Percentiles rank a stretch among this genome's conserved stretches.
phyloP scores from a whole-genome alignment of 2,329 filamentous ascomycete species.

The Ophioceras dolichostomum region DNA sequence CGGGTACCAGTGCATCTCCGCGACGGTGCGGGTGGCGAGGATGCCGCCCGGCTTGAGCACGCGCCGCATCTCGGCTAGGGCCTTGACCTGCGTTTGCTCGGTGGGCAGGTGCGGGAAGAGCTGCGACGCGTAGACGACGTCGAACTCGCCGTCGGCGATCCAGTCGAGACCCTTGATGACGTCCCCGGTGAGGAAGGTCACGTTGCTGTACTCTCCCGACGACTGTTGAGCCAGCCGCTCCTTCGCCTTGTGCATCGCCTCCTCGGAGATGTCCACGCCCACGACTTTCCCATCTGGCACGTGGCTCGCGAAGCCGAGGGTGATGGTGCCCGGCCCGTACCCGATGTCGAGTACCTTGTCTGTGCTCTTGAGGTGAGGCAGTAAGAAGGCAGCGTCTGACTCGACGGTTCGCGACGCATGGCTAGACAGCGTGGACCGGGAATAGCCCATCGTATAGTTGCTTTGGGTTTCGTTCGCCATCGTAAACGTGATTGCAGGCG shows the following conservation, averaged over 20 bases:
- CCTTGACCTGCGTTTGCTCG: constrained; percentile 13
- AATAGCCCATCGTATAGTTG: constrained; percentile 26
- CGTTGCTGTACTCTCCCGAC: constrained; percentile 8
- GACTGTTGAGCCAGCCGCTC: constrained; percentile 7
- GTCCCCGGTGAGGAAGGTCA: constrained; percentile 20
- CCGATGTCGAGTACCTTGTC: constrained; percentile 32
- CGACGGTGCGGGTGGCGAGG: constrained; percentile 19
- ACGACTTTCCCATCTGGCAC: constrained; percentile 23
- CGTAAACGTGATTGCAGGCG: too few relatives aligned
- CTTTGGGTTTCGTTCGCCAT: too few relatives aligned
- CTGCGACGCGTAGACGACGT: constrained; percentile 30
- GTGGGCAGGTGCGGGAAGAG: constrained; percentile 26
- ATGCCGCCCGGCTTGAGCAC: constrained; percentile 28
- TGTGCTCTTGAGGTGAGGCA: constrained; percentile 23
- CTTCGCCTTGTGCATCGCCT: constrained; percentile 18
- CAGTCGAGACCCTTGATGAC: constrained; percentile 22
- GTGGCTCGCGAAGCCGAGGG: constrained; percentile 24
- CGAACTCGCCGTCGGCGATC: constrained; percentile 22
- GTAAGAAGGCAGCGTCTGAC: constrained; percentile 27
- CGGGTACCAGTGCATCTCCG: constrained; percentile 19
- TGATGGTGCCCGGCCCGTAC: constrained; percentile 35
- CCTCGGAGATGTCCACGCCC: constrained; percentile 23
- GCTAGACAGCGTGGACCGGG: constrained; percentile 20
- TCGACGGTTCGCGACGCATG: constrained; percentile 29
- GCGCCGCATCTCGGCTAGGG: constrained; percentile 26